Evolutionary conservation across 148 eudicot genomes (phyloP), one percentile per base, ranked within the genome.

Genomic region (Limonium bicolor): DNA sequence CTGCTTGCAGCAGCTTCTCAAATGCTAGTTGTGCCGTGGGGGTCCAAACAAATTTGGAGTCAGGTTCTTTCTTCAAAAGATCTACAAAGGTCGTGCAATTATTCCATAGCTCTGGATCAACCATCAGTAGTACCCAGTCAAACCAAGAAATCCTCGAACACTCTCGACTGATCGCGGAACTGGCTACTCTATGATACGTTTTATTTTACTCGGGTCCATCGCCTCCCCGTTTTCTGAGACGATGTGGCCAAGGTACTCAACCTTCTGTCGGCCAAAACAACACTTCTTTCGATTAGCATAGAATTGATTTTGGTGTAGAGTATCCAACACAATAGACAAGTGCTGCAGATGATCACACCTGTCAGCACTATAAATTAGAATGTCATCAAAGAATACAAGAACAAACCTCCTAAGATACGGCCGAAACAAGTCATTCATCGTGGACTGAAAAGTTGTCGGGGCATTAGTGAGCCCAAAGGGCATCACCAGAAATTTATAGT

Each of bases 401-500:
- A 6, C 6, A 6, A 6, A 6, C 6, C 11, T 28, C 31, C 11
- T 11, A 4, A 28, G 31, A n/a, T 2, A 20, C 2, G 26, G 4
- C 6, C 15, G 3, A 6, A 41, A 20, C 3, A 41, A 12, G 2
- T 2, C 2, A 13, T 41, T 41, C 46, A 41, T 41, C 2, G 6
- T 7, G 17, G 2, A 4, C n/a, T 41, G 46, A 16, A 41, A 41
- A 2, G 46, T 41, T 3, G 27, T 3, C 2, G 27, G 27, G 12
- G 46, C 46, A 20, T 41, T 41, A 4, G 46, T 41, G 3, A 41
- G 11, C 14, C 46, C 18, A 14, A 38, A 38, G 2, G 42, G 42
- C 42, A 38, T 38, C 3, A 38, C 42, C 2, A 38, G 20, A 18
- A 2, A 38, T 13, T 38, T 22, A 14, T 14, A 38, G 42, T 38